phyloP scores from a whole-genome alignment of 2,329 filamentous ascomycete species.

The Magnaporthiopsis poae region DNA sequence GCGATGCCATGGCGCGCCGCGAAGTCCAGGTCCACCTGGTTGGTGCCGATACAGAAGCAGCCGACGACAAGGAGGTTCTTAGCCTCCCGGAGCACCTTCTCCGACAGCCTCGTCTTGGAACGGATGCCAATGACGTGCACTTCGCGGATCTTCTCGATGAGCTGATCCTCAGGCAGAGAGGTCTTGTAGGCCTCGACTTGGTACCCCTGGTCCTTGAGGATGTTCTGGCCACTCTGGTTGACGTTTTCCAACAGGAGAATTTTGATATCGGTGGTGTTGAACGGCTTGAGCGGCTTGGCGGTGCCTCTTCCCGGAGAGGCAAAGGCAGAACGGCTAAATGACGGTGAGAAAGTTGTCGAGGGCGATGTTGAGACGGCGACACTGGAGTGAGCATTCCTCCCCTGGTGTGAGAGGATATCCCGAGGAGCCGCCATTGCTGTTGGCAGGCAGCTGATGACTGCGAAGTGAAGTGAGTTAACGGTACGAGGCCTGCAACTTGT shows the following conservation, averaged over 20 bases:
- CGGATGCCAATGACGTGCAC: conserved; percentile 96
- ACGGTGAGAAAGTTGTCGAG: conserved; percentile 61
- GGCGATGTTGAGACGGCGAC: conserved; percentile 67
- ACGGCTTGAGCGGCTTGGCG: conserved; percentile 80
- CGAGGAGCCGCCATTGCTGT: conserved; percentile 14
- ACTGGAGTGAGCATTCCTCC: conserved; percentile 43
- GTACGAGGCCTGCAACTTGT: neutral
- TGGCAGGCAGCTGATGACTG: neutral
- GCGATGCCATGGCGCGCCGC: conserved; percentile 80
- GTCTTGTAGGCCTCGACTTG: conserved; percentile 88
- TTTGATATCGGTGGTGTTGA: conserved; percentile 91
- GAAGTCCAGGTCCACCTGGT: conserved; percentile 80
- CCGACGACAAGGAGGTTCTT: conserved; percentile 92
- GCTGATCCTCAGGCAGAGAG: conserved; percentile 79
- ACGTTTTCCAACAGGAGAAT: conserved; percentile 93
- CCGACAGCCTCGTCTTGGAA: conserved; percentile 90
- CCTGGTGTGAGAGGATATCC: conserved; percentile 19
- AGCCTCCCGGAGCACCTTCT: conserved; percentile 73
- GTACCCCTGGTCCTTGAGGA: conserved; percentile 77
- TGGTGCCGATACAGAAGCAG: conserved; percentile 98
- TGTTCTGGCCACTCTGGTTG: conserved; percentile 78
- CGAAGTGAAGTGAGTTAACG: neutral
- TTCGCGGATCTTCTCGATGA: conserved; percentile 94
- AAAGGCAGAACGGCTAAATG: conserved; percentile 44
- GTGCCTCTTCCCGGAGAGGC: conserved; percentile 32